Evolutionary conservation across 306 rosid genomes (phyloP).

Genomic region (Potentilla sterilis): DNA sequence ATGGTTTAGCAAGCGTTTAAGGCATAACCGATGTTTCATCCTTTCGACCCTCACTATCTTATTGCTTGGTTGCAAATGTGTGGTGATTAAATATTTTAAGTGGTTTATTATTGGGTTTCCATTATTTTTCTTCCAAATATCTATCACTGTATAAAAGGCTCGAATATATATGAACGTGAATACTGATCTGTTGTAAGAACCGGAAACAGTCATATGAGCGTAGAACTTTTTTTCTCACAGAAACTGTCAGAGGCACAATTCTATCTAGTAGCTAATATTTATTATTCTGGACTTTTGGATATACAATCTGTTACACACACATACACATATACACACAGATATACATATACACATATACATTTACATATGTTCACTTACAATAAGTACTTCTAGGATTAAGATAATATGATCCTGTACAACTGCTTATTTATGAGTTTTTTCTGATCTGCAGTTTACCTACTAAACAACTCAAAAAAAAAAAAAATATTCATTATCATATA

Average conservation of each 20-base stretch:
- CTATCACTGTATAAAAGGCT: not conserved
- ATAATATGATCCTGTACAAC: not conserved
- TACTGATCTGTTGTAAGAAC: constrained; percentile 1
- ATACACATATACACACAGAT: too few species aligned
- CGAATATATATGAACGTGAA: not conserved
- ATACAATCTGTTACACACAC: not conserved
- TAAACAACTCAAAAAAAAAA: not conserved
- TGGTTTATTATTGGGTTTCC: not conserved
- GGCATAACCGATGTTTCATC: not conserved
- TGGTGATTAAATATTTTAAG: not conserved
- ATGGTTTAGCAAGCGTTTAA: not conserved
- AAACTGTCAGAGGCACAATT: not conserved
- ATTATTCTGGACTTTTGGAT: not conserved
- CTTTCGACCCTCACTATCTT: not conserved
- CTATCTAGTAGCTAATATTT: not conserved
- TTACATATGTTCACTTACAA: not conserved
- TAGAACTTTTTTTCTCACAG: not conserved
- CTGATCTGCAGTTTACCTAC: not conserved
- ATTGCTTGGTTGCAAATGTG: not conserved
- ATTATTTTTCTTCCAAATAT: not conserved
- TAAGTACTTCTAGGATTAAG: not conserved
- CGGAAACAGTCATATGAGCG: not conserved
- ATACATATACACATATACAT: too few species aligned
- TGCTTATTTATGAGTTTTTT: not conserved
- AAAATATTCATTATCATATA: not conserved